Base-by-base conservation (phyloP, 2,329 filamentous ascomycete species). In the Ceratocystis ficicola region DNA sequence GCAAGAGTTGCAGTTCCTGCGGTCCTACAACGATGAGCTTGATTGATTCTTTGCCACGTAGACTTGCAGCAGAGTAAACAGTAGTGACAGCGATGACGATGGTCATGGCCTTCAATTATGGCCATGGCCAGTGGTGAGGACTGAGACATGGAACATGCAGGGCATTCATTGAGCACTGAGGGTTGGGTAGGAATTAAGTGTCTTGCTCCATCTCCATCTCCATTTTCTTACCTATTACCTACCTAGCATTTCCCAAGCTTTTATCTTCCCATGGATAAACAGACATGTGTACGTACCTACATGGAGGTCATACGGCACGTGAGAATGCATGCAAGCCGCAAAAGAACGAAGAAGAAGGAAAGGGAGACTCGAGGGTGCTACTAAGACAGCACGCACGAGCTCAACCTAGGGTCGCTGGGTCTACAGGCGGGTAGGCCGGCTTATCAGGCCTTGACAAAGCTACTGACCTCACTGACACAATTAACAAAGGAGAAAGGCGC, bases 21-120 rank as follows among this genome's bases (percentile, higher is more conserved):
- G 55, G 55, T 36, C 30, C 55, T 59, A 6, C 17, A 32, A 30
- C 30, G 15, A 36, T 5, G 32, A 30, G 55, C 55, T 36, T 36
- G 55, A 59, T 32, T 59, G 55, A 59, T 17, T 59, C 55, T 59
- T 36, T 59, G 55, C 55, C 55, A 59, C 55, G 55, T 59, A 28
- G 55, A 59, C 55, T 1, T 36, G 55, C 55, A 59, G 55, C 12
- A 59, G 36, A 59, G 28, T 36, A 32, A 30, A 59, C 55, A n/a
- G 32, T 59, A 30, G 28, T 36, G 55, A 36, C 30, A 20, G 32
- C 32, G 55, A n/a, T 32, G 55, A 59, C 28, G 55, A 59, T 28
- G 17, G n/a, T 25, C 8, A 52, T 15, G 48, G 7, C 12, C 36
- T 41, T 17, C 22, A 6, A 25, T 52, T n/a, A 10, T 52, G 36